Conservation (phyloP, 225 moss, liverwort and hornwort species). For the Marchantia polymorpha region DNA sequence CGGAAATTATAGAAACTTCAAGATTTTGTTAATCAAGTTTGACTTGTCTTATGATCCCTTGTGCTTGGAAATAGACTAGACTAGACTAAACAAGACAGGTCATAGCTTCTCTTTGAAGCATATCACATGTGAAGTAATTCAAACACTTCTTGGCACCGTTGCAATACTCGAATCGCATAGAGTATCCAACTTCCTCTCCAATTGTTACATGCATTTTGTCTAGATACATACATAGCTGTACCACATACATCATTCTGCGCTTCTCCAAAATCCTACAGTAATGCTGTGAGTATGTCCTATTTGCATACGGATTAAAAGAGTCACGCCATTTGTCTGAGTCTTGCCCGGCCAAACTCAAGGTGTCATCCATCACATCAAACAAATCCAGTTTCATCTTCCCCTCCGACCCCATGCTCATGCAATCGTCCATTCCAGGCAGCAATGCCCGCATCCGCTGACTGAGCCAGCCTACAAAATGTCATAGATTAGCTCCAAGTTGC, state of each 20-base stretch:
- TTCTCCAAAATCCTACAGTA: conserved; percentile 54
- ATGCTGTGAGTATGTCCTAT: conserved; percentile 43
- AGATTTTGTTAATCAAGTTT: too few species aligned
- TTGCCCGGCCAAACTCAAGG: too few species aligned
- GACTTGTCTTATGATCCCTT: too few species aligned
- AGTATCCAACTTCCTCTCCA: conserved; percentile 97
- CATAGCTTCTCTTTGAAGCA: conserved; percentile 98
- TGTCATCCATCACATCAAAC: too few species aligned
- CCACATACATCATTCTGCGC: conserved; percentile 76
- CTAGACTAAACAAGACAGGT: too few species aligned
- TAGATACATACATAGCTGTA: conserved; percentile 93
- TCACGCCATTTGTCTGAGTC: conserved; percentile 64
- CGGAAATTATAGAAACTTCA: too few species aligned
- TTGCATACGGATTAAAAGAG: conserved; percentile 55
- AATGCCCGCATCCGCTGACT: too few species aligned
- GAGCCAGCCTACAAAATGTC: too few species aligned
- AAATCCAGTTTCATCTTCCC: conserved; percentile 94
- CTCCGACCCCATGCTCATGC: conserved; percentile 55
- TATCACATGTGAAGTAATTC: conserved; percentile 94
- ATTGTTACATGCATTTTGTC: conserved; percentile 98
- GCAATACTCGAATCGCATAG: too few species aligned
- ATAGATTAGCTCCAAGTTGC: too few species aligned
- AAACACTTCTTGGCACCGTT: conserved; percentile 77
- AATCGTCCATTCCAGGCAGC: too few species aligned
- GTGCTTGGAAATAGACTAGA: too few species aligned